Base-by-base conservation (phyloP, 2,329 filamentous ascomycete genomes). In the Pseudogymnoascus pannorum region DNA sequence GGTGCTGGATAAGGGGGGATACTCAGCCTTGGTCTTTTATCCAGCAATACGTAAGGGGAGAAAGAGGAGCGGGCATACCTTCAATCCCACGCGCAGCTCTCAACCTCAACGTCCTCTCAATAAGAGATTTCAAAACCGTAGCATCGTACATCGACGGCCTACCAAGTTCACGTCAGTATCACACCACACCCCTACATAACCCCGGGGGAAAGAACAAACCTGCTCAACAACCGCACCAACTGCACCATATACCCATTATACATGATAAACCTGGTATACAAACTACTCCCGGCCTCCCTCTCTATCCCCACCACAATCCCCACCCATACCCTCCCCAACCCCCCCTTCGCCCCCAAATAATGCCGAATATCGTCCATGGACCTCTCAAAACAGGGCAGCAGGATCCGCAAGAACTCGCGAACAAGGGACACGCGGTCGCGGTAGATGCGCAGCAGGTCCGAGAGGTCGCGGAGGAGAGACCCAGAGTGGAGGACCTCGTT, bases 231-330 rank as follows among this genome's bases (percentile, higher is more conserved):
- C 61, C 79, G 76, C 64, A 76, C 74, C 29, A 85, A 70, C 29
- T 79, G 71, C 2, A 72, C 70, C 54, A 86, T 69, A 64, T 81
- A 84, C 59, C 79, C 75, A 64, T 84, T 83, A 68, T 83, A 85
- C 60, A 84, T 75, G 26, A 77, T 70, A 63, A 86, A 85, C 5
- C 82, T 75, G 14, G 79, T 77, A 1, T 78, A 78, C 1, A 87
- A 72, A 5, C 75, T 74, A 31, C 82, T 75, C 0, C 75, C 77
- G 3, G 77, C 78, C 67, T 86, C 81, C 22, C 79, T 75, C 6
- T 76, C 77, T 77, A 86, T 77, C 4, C 74, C 72, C 69, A 84
- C 77, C 67, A 80, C 83, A 81, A 86, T 85, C 65, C 76, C 77
- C 42, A 78, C 76, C 84, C 84, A 87, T 60, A 82, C 77, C 35